A percentile compares a stretch with the other conserved stretches of the same genome.
phyloP scores from a whole-genome alignment of 306 rosid species.

The Castanea sativa region DNA sequence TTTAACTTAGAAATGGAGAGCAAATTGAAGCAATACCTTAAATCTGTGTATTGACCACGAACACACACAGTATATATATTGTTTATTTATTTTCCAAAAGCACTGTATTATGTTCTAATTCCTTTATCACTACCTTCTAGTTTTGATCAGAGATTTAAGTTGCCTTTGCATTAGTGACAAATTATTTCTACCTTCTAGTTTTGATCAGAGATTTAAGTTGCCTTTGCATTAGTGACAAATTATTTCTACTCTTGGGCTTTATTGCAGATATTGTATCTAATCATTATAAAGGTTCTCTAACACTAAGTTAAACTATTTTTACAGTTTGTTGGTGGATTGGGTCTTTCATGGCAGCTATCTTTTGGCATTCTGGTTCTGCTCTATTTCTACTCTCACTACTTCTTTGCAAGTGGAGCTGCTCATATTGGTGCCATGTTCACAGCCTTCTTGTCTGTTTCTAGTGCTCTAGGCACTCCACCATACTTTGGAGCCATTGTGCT shows the following conservation, averaged over 20 bases:
- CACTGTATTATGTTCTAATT: neutral
- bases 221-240: neutral
- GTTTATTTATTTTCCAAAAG: neutral
- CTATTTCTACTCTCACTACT: conserved; percentile 96
- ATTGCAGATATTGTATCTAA: neutral
- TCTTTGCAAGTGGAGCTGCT: conserved; percentile 99
- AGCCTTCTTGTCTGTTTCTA: conserved; percentile 96
- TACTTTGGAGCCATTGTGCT: conserved; percentile 84
- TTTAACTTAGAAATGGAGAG: too few relatives aligned
- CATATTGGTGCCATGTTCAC: conserved; percentile 99
- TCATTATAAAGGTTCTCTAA: conserved; percentile 19
- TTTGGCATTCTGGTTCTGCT: conserved; percentile 95
- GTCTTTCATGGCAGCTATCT: conserved; percentile 92
- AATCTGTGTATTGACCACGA: too few relatives aligned
- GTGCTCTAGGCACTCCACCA: conserved; percentile 97
- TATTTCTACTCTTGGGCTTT: neutral
- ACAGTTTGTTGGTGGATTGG: conserved; percentile 96
- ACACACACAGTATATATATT: too few relatives aligned
- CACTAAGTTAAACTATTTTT: conserved; percentile 14
- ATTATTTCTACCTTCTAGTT: neutral
- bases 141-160: neutral
- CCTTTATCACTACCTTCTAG: neutral
- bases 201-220: neutral
- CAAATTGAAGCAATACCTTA: too few relatives aligned
- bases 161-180: neutral